phyloP scores from a whole-genome alignment of 164 flowering plant genomes.

The Chimonanthus salicifolius region DNA sequence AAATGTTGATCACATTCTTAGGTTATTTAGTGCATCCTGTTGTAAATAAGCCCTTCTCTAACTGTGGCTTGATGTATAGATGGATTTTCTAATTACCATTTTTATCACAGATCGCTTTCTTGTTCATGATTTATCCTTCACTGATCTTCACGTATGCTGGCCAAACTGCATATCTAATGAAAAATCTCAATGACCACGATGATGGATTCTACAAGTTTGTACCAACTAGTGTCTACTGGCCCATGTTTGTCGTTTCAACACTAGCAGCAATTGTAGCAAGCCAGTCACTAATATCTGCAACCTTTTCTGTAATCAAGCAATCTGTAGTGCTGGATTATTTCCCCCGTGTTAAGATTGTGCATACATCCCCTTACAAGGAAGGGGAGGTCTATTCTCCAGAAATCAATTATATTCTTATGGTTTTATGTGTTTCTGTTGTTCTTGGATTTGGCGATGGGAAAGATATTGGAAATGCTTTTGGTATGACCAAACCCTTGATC shows the following conservation, averaged over 20 bases:
- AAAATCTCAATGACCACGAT: constrained; percentile 53
- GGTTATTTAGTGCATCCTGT: not conserved
- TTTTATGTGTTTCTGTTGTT: constrained; percentile 67
- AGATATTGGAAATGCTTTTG: constrained; percentile 86
- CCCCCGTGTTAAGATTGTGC: constrained; percentile 80
- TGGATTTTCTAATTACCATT: not conserved
- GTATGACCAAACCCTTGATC: constrained; percentile 30
- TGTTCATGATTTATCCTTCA: constrained; percentile 75
- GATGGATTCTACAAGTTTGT: constrained; percentile 86
- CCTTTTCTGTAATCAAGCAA: constrained; percentile 88
- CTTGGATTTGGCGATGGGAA: constrained; percentile 75
- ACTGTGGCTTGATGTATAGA: not conserved
- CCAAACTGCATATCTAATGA: constrained; percentile 83
- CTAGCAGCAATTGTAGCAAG: constrained; percentile 82
- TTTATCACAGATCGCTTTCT: constrained; percentile 58
- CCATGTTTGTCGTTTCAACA: constrained; percentile 62
- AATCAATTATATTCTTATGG: constrained; percentile 76
- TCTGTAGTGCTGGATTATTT: constrained; percentile 78
- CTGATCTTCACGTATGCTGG: constrained; percentile 81
- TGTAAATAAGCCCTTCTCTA: not conserved
- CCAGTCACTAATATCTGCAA: constrained; percentile 82
- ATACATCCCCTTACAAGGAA: constrained; percentile 65
- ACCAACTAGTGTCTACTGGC: constrained; percentile 68
- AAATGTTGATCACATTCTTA: not conserved
- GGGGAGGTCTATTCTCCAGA: constrained; percentile 92